Percentiles rank a stretch among this genome's conserved stretches.
phyloP scores from a whole-genome alignment of 805 yeast genomes.

The Blastobotrys attinorum region DNA sequence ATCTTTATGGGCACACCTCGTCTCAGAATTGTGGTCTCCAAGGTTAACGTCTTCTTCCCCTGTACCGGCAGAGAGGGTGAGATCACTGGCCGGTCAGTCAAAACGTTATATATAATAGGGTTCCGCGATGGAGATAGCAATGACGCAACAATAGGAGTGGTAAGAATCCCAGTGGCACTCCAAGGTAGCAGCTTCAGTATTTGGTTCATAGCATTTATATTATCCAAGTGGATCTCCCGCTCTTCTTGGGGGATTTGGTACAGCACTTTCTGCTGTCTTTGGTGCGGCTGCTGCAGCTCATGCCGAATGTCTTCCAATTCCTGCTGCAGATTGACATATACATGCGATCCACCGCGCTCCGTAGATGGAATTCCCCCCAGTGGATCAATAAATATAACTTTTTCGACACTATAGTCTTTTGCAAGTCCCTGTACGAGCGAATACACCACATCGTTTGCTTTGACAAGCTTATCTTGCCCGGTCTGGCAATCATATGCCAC shows the following conservation, averaged over 20 bases:
- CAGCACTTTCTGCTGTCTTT: too few species aligned
- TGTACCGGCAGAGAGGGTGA: slow-evolving; percentile 84
- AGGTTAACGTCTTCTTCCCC: slow-evolving; percentile 46
- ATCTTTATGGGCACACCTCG: slow-evolving; percentile 60
- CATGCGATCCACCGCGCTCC: slow-evolving; percentile 73
- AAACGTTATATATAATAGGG: slow-evolving; percentile 81
- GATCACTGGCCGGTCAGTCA: slow-evolving; percentile 85
- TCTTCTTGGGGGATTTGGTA: slow-evolving; percentile 42
- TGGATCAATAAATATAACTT: slow-evolving; percentile 69
- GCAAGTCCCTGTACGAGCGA: slow-evolving; percentile 33
- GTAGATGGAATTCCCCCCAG: slow-evolving; percentile 87
- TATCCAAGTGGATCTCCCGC: slow-evolving; percentile 52
- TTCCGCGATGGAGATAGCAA: slow-evolving; percentile 41
- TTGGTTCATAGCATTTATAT: slow-evolving; percentile 57
- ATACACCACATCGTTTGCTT: slow-evolving; percentile 35
- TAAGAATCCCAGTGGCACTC: slow-evolving; percentile 73
- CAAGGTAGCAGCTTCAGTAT: slow-evolving; percentile 44
- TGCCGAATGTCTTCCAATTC: slow-evolving; percentile 61
- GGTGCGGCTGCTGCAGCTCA: slow-evolving; percentile 53
- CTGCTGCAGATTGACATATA: slow-evolving; percentile 75
- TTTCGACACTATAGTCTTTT: slow-evolving; percentile 53
- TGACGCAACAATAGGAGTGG: slow-evolving; percentile 74
- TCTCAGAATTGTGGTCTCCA: slow-evolving; percentile 72
- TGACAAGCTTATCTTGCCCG: slow-evolving; percentile 32
- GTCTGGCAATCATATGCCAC: slow-evolving; percentile 52